These are phyloP conservation scores for Starmerella scarabaei DNA, from an alignment of 805 yeast genomes.

Conservation along the genomic window DNA sequence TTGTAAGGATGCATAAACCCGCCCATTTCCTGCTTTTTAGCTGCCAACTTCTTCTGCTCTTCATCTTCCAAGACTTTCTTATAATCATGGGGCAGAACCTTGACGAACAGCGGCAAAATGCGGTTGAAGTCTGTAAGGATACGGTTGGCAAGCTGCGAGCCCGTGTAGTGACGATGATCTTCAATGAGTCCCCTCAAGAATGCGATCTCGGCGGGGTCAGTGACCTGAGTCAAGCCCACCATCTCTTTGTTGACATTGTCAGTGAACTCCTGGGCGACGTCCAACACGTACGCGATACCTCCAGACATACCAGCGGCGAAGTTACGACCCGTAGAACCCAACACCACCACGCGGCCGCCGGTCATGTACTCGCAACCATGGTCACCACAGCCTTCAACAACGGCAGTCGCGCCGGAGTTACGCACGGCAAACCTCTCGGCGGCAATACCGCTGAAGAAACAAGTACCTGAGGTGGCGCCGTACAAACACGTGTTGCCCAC, in stretches of 20 bases:
- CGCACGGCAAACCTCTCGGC: slow-evolving; percentile 98
- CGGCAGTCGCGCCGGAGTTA: slow-evolving; percentile 96
- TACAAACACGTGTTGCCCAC: slow-evolving; percentile 96
- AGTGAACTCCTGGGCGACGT: slow-evolving; percentile 83
- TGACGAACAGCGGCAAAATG: slow-evolving; percentile 75
- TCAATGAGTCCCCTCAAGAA: slow-evolving; percentile 85
- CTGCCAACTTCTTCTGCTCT: slow-evolving; percentile 48
- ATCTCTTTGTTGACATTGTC: slow-evolving; percentile 68
- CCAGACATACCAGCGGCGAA: slow-evolving; percentile 98
- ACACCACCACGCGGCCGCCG: slow-evolving; percentile 92
- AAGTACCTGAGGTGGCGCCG: slow-evolving; percentile 93
- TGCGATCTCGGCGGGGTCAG: slow-evolving; percentile 87
- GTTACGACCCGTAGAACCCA: slow-evolving; percentile 84
- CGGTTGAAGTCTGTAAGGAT: slow-evolving; percentile 79
- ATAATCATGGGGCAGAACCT: slow-evolving; percentile 86
- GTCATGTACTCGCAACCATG: slow-evolving; percentile 99
- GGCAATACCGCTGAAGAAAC: slow-evolving; percentile 91
- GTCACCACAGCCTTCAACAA: slow-evolving; percentile 94
- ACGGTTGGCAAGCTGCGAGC: slow-evolving; percentile 76
- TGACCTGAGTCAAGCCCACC: slow-evolving; percentile 62
- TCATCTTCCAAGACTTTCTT: slow-evolving; percentile 76
- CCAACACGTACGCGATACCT: slow-evolving; percentile 94
- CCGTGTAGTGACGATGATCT: slow-evolving; percentile 91
- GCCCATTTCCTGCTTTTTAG: slow-evolving; percentile 45
- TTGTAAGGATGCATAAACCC: slow-evolving; percentile 51